phyloP scores from a whole-genome alignment of 306 rosid species.

The Chamaecrista fasciculata region DNA sequence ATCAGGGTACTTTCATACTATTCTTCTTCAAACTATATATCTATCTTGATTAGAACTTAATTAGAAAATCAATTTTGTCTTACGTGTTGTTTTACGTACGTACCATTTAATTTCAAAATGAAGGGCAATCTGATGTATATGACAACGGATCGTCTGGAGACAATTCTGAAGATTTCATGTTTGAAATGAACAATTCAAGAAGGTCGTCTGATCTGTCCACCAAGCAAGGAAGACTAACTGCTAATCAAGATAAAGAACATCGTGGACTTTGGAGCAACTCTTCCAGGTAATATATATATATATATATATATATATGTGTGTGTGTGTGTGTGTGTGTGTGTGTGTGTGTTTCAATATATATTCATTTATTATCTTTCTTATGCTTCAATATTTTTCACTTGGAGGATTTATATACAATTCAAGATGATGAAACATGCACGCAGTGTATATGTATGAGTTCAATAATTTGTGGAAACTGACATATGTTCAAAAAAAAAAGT shows the following conservation, averaged over 20 bases:
- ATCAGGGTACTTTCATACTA: too few relatives aligned
- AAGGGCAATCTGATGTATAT: conserved; percentile 75
- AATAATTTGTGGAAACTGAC: background rate
- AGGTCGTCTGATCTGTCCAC: conserved; percentile 47
- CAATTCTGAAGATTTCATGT: conserved; percentile 72
- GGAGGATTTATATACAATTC: background rate
- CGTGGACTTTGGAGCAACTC: conserved; percentile 82
- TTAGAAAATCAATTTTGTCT: too few relatives aligned
- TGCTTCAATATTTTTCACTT: background rate
- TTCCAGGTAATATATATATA: conserved; percentile 65
- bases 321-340: too few relatives aligned
- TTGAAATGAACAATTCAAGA: conserved; percentile 61
- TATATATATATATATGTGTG: too few relatives aligned
- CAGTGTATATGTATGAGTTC: background rate
- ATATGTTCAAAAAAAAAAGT: too few relatives aligned
- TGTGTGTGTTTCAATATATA: too few relatives aligned
- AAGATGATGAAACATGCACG: conserved; percentile 10
- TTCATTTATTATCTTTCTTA: too few relatives aligned
- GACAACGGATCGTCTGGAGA: conserved; percentile 95
- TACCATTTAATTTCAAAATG: background rate
- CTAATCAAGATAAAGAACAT: conserved; percentile 57
- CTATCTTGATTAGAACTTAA: too few relatives aligned
- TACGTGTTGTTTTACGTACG: too few relatives aligned
- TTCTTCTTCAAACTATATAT: too few relatives aligned
- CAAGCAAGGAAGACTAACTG: conserved; percentile 52